Evolutionary conservation across 2,329 filamentous ascomycete species (phyloP).

Genomic region (Echinosphaeria canescens): DNA sequence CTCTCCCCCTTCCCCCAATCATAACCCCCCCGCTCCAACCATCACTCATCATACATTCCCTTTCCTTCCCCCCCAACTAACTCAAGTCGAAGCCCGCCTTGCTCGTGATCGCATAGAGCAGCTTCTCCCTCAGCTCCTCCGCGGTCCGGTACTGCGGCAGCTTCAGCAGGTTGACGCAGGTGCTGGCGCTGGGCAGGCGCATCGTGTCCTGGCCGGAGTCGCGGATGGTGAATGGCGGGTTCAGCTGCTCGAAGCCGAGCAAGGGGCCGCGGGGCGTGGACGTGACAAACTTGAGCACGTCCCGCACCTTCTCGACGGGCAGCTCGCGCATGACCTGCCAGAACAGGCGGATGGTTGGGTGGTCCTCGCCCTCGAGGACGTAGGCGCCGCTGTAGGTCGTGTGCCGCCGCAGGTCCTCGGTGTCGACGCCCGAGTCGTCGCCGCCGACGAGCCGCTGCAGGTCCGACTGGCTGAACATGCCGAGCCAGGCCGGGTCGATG

Average conservation of each 20-base stretch:
- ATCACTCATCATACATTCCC: background rate
- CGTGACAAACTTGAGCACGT: conserved; percentile 90
- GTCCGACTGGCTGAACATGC: conserved; percentile 96
- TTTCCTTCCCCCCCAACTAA: conserved; percentile 10
- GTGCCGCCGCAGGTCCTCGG: conserved; percentile 66
- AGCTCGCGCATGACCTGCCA: conserved; percentile 75
- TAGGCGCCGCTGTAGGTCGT: conserved; percentile 82
- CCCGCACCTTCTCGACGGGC: conserved; percentile 54
- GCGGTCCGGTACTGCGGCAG: conserved; percentile 59
- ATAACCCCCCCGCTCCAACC: too few relatives aligned
- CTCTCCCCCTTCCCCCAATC: too few relatives aligned
- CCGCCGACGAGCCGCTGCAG: conserved; percentile 86
- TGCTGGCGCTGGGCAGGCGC: conserved; percentile 78
- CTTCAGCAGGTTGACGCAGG: conserved; percentile 89
- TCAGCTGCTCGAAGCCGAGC: conserved; percentile 70
- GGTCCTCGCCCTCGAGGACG: conserved; percentile 74
- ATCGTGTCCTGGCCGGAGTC: conserved; percentile 60
- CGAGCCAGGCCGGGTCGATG: conserved; percentile 81
- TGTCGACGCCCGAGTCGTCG: conserved; percentile 65
- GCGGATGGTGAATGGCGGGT: conserved; percentile 72
- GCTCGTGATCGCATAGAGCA: conserved; percentile 75
- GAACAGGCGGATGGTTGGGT: conserved; percentile 69
- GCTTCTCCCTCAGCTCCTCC: conserved; percentile 47
- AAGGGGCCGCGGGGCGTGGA: conserved; percentile 80
- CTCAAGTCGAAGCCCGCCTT: conserved; percentile 84